Conservation (phyloP, 306 rosid genomes). For the Fragaria nilgerrensis region DNA sequence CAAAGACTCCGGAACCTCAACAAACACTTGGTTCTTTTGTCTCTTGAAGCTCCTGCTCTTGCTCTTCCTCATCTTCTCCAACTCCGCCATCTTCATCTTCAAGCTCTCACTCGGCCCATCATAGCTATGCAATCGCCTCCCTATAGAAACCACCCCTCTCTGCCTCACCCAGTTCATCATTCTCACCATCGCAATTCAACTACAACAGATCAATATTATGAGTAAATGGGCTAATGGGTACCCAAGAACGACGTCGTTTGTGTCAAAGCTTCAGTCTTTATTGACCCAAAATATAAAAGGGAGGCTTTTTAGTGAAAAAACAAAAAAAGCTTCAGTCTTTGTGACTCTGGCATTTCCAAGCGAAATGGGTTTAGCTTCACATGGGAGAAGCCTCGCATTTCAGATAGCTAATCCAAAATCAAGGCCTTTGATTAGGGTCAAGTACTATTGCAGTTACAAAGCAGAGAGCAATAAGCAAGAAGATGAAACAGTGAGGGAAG, state of each 20-base stretch:
- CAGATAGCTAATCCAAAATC: constrained; percentile 1
- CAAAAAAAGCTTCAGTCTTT: neutral
- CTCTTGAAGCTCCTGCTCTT: constrained; percentile 22
- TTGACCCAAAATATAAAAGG: neutral
- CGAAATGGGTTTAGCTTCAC: constrained; percentile 16
- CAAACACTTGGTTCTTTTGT: constrained; percentile 50
- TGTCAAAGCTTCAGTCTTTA: neutral
- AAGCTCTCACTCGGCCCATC: constrained; percentile 42
- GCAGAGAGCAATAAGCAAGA: constrained; percentile 3
- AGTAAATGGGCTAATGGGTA: neutral
- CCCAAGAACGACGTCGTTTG: neutral
- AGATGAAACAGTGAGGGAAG: constrained; percentile 33
- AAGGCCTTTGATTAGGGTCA: constrained; percentile 2
- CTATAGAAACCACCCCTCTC: constrained; percentile 24
- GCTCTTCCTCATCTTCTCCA: constrained; percentile 50
- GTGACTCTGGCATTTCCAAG: neutral
- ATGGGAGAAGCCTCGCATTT: constrained; percentile 4
- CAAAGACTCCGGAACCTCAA: constrained; percentile 67
- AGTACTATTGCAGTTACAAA: constrained; percentile 23
- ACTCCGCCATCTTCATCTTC: constrained; percentile 44
- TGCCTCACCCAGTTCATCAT: constrained; percentile 33
- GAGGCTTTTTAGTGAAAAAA: too few relatives aligned
- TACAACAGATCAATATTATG: neutral
- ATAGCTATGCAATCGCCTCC: constrained; percentile 29
- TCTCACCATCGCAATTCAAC: neutral